Base-by-base conservation (phyloP, 495 filamentous ascomycete genomes). In the Trichoderma asperelloides region DNA sequence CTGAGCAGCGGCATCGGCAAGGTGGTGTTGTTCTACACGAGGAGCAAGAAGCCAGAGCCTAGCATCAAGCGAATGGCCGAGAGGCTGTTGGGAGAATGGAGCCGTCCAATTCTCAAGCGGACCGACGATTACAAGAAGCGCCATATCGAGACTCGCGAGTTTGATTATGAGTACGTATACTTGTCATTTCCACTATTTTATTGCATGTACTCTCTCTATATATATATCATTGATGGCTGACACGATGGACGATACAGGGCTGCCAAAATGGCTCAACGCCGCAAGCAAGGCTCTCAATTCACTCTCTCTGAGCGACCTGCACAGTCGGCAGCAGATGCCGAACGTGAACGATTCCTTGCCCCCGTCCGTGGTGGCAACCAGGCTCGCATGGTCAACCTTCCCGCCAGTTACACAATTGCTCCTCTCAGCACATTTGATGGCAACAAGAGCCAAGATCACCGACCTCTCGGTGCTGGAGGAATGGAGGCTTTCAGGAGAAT, bases 1-100 rank as follows among this genome's bases (percentile, higher is more conserved):
- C 84, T 94, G 45, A 91, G 91, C 70, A 95, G 90, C 70, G 94
- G 96, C 9, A 91, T 99, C 69, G 96, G 96, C 71, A 98, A 97
- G 73, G 90, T 99, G 37, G 87, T 96, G 37, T 84, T 95, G 65
- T 98, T 96, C 81, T 99, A 99, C 79, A 97, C 92, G 45, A 92
- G 93, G 78, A 93, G 89, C 83, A 94, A 91, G 81, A 87, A 89
- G 57, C 89, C 91, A 8, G 89, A 97, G 78, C 78, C 86, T 7
- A 82, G 81, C 65, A 97, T 99, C 83, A 97, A 97, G 82, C 91
- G 93, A 63, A 88, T 89, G 74, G 96, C 96, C 0, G 93, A 98
- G 80, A 86, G 89, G 45, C 81, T 98, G 39, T 78, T 98, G 39
- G 90, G 89, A 27, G 96, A 98, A 75, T 99, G 96, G 96, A 96